phyloP scores from a whole-genome alignment of 2,329 filamentous ascomycete species.

The Aspergillus pseudoterreus region DNA sequence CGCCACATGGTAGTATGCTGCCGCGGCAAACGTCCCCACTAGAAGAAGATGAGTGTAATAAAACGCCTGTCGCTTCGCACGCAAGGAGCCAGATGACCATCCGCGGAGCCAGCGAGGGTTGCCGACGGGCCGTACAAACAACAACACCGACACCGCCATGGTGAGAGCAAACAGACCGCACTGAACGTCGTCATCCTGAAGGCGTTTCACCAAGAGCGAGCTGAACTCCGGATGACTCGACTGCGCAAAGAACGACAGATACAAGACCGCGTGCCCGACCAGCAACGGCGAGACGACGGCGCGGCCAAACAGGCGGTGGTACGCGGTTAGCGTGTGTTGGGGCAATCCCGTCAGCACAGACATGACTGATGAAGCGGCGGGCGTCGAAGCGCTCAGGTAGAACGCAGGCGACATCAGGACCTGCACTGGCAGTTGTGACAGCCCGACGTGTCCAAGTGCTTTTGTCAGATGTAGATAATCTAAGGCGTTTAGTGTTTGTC shows the following conservation, averaged over 20 bases:
- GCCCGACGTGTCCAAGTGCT: constrained; percentile 56
- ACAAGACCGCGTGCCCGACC: constrained; percentile 51
- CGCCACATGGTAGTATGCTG: constrained; percentile 54
- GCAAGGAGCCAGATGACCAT: constrained; percentile 16
- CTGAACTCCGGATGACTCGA: constrained; percentile 36
- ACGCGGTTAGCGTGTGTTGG: constrained; percentile 54
- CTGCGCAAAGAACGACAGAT: constrained; percentile 56
- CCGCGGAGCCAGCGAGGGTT: constrained; percentile 11
- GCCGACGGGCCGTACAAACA: constrained; percentile 46
- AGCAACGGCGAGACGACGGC: constrained; percentile 51
- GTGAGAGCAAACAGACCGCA: constrained; percentile 51
- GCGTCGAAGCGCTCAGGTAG: constrained; percentile 42
- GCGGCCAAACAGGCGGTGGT: constrained; percentile 57
- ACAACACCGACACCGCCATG: constrained; percentile 45
- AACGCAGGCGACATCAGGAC: constrained; percentile 50
- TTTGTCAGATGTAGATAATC: constrained; percentile 64
- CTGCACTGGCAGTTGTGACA: constrained; percentile 59
- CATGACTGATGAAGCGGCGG: constrained; percentile 46
- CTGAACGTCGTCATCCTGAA: constrained; percentile 56
- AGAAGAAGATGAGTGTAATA: constrained; percentile 55
- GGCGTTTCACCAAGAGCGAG: constrained; percentile 48
- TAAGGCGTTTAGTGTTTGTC: constrained; percentile 22
- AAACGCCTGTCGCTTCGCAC: constrained; percentile 45
- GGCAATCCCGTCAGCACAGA: constrained; percentile 51
- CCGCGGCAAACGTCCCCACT: constrained; percentile 46